These are phyloP conservation scores for Galeopsis tetrahit DNA, from an alignment of 257 asterid genomes.

Conservation along the genomic window DNA sequence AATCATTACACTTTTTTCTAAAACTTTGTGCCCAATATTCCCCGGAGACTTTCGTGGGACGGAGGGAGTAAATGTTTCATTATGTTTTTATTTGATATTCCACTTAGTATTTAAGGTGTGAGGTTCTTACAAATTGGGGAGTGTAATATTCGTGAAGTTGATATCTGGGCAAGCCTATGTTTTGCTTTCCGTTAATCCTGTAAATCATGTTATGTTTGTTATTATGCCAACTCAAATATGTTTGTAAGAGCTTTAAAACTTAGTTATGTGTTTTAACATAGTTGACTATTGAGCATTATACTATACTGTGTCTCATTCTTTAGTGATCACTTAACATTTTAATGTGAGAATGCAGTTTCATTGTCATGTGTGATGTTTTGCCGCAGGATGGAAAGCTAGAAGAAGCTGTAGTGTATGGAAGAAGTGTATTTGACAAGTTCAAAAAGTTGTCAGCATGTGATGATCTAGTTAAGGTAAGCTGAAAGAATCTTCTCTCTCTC, in stretches of 20 bases:
- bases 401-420: conserved; percentile 74
- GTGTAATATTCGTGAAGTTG: neutral
- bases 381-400: conserved; percentile 68
- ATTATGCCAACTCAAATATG: neutral
- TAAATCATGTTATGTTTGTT: neutral
- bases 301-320: conserved; percentile 1
- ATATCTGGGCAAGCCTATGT: neutral
- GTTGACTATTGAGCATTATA: neutral
- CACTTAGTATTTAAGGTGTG: neutral
- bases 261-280: neutral
- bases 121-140: neutral
- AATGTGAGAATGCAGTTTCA: neutral
- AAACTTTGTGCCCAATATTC: too few species aligned
- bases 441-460: conserved; percentile 55
- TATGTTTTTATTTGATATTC: neutral
- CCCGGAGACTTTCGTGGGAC: too few species aligned
- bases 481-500: neutral
- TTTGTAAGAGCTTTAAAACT: neutral
- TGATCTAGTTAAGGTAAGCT: conserved; percentile 72
- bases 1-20: too few species aligned
- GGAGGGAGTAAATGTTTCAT: neutral
- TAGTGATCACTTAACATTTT: neutral
- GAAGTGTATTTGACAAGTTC: conserved; percentile 74
- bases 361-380: conserved; percentile 20
- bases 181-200: neutral